A percentile compares a stretch with the other conserved stretches of the same genome.
phyloP scores from a whole-genome alignment of 2,329 filamentous ascomycete genomes.

The Cercospora sp. region DNA sequence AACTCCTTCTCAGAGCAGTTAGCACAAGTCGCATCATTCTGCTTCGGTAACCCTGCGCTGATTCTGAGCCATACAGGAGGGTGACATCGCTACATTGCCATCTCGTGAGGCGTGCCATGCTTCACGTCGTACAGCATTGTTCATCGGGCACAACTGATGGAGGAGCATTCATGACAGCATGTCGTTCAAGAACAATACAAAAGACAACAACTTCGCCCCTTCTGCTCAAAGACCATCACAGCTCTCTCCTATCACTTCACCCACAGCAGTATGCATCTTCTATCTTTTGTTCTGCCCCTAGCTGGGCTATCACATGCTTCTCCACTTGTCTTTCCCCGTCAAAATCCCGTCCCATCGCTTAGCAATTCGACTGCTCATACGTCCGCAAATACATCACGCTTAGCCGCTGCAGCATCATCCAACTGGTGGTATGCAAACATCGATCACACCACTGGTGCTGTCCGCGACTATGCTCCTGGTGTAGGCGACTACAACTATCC shows the following conservation, averaged over 20 bases:
- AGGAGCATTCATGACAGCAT: neutral
- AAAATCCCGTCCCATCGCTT: neutral
- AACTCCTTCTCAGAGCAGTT: neutral
- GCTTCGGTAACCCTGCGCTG: neutral
- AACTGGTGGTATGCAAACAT: constrained; percentile 22
- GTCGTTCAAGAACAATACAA: neutral
- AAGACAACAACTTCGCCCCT: neutral
- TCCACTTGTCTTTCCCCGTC: neutral
- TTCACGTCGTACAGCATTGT: neutral
- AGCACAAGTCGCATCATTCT: neutral
- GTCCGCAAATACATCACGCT: neutral
- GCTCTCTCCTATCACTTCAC: neutral
- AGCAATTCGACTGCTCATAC: neutral
- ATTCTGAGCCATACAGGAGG: neutral
- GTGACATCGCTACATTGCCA: neutral
- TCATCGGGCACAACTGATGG: neutral
- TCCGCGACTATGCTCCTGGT: constrained; percentile 20
- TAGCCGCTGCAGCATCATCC: neutral
- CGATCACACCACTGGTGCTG: constrained; percentile 17
- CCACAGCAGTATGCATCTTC: neutral
- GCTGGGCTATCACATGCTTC: neutral
- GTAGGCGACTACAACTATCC: constrained; percentile 1
- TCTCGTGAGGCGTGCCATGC: neutral
- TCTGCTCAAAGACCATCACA: neutral
- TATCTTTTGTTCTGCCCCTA: neutral